Evolutionary conservation across 1,284 basidiomycete genomes (phyloP).

Genomic region (Apiotrichum gracile): DNA sequence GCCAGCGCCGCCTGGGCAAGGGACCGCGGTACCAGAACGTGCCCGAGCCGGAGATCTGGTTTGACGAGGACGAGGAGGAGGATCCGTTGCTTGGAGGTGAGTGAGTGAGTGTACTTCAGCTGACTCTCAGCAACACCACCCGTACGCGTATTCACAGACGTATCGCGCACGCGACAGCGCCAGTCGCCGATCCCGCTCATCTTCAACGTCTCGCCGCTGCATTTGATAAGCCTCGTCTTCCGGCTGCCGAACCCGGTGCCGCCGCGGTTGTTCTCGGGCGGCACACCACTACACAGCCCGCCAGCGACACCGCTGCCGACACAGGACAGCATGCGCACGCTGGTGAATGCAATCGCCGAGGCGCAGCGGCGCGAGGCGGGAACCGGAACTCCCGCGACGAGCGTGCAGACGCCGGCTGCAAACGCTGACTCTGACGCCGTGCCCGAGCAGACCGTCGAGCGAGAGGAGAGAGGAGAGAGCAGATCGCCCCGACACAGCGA

Average conservation of each 20-base stretch:
- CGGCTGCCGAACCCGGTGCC: conserved; percentile 26
- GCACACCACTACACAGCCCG: conserved; percentile 26
- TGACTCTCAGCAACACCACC: neutral
- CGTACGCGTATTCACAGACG: neutral
- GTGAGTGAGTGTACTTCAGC: neutral
- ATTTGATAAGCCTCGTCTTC: conserved; percentile 28
- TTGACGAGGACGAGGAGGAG: conserved; percentile 26
- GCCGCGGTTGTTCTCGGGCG: conserved; percentile 26
- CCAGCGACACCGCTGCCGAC: conserved; percentile 7
- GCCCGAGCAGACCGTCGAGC: neutral
- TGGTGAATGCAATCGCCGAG: conserved; percentile 1
- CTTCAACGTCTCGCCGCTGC: conserved; percentile 25
- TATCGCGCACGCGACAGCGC: conserved; percentile 4
- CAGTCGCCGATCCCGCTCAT: conserved; percentile 26
- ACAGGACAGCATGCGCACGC: neutral
- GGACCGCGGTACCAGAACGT: conserved; percentile 18
- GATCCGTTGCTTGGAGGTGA: neutral
- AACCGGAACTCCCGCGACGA: neutral
- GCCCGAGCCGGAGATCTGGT: conserved; percentile 22
- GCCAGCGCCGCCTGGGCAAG: conserved; percentile 12
- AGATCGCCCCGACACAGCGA: neutral
- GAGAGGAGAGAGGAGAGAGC: too few relatives aligned
- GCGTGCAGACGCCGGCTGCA: neutral
- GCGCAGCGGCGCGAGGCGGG: conserved; percentile 1
- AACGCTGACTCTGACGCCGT: neutral